phyloP scores from a whole-genome alignment of 345 rosid genomes.

The Arabis hirsuta region DNA sequence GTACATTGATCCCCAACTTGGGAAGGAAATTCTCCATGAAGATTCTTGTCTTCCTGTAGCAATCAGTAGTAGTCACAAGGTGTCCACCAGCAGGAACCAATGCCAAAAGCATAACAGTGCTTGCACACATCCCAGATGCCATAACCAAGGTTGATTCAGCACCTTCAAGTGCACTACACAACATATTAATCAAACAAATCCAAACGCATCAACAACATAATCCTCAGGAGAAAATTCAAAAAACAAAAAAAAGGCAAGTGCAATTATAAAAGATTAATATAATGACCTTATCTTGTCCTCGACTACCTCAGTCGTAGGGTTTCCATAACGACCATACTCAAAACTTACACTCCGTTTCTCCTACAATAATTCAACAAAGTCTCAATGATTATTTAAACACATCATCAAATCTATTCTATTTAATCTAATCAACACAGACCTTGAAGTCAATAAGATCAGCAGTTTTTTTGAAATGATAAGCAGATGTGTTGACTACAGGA shows the following conservation, averaged over 20 bases:
- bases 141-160: slow-evolving; percentile 90
- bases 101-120: slow-evolving; percentile 85
- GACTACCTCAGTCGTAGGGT: slow-evolving; percentile 82
- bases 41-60: slow-evolving; percentile 93
- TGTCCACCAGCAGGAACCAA: slow-evolving; percentile 99
- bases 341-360: slow-evolving; percentile 85
- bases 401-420: neutral
- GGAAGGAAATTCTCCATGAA: slow-evolving; percentile 94
- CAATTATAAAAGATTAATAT: neutral
- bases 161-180: slow-evolving; percentile 88
- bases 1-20: slow-evolving; percentile 85
- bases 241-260: neutral
- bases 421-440: slow-evolving; percentile 46
- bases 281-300: slow-evolving; percentile 91
- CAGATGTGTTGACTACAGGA: slow-evolving; percentile 93
- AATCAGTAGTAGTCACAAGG: slow-evolving; percentile 90
- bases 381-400: slow-evolving; percentile 5
- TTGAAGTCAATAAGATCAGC: slow-evolving; percentile 88
- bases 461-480: slow-evolving; percentile 88
- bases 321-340: slow-evolving; percentile 98
- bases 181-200: slow-evolving; percentile 22
- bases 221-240: neutral
- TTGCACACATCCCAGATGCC: slow-evolving; percentile 99
- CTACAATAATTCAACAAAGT: slow-evolving; percentile 45
- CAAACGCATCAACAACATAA: slow-evolving; percentile 17